A percentile compares a stretch with the other conserved stretches of the same genome.
Conservation (phyloP, 208 protist species). For the Angomonas deanei region DNA sequence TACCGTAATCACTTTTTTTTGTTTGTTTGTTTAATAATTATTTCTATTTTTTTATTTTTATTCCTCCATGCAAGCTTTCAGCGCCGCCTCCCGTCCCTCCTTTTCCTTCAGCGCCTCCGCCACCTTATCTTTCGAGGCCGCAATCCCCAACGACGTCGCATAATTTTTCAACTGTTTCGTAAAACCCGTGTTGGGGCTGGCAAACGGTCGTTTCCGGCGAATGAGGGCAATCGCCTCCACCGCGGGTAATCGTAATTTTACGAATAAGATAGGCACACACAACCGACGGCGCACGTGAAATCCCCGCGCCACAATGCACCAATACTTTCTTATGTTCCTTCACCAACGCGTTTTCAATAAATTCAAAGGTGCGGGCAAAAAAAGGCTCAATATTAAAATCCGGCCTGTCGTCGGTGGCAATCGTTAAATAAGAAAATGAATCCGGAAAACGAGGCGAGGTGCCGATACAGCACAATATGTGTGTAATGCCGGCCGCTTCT, state of each 20-base stretch:
- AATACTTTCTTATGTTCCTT: constrained; percentile 42
- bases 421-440: constrained; percentile 48
- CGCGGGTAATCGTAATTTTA: constrained; percentile 50
- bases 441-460: constrained; percentile 42
- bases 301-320: constrained; percentile 82
- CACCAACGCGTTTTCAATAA: constrained; percentile 63
- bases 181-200: constrained; percentile 70
- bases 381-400: constrained; percentile 42
- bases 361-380: constrained; percentile 59
- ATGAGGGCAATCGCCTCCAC: constrained; percentile 46
- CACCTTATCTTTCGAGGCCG: background rate
- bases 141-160: constrained; percentile 16
- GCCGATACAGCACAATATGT: constrained; percentile 71
- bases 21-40: constrained; percentile 10
- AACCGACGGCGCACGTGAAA: constrained; percentile 74
- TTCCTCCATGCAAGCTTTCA: background rate
- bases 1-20: background rate
- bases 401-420: constrained; percentile 37
- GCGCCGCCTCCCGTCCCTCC: background rate
- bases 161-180: constrained; percentile 43
- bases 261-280: constrained; percentile 69
- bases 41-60: constrained; percentile 6
- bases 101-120: background rate
- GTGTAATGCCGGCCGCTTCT: constrained; percentile 41
- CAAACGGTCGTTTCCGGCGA: constrained; percentile 31